A percentile compares a stretch with the other conserved stretches of the same genome.
Conservation (phyloP, 208 protist species). For the Acanthamoeba sp. region DNA sequence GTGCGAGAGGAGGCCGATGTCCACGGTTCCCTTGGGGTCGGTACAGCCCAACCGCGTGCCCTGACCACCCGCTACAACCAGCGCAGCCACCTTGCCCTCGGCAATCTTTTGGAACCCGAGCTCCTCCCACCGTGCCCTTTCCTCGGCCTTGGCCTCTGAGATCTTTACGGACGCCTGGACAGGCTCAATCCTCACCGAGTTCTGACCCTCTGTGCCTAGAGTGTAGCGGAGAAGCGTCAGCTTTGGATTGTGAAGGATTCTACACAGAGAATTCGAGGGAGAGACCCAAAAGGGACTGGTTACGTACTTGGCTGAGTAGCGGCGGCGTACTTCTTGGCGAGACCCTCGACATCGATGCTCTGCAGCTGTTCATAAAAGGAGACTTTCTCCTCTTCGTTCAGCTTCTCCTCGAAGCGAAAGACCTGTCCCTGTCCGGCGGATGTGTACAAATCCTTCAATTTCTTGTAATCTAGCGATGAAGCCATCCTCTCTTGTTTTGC, state of each 20-base stretch:
- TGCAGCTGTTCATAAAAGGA: constrained; percentile 57
- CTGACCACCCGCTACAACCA: constrained; percentile 98
- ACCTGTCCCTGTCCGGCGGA: constrained; percentile 49
- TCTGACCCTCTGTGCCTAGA: constrained; percentile 27
- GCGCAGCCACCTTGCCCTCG: constrained; percentile 92
- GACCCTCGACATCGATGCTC: constrained; percentile 5
- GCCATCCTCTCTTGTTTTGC: background rate
- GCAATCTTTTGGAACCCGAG: constrained; percentile 86
- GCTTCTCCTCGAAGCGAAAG: constrained; percentile 58
- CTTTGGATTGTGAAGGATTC: background rate
- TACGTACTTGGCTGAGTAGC: background rate
- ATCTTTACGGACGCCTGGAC: constrained; percentile 65
- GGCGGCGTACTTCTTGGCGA: constrained; percentile 26
- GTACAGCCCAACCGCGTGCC: constrained; percentile 96
- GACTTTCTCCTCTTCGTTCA: constrained; percentile 21
- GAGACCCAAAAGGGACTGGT: constrained; percentile 1
- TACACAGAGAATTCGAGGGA: background rate
- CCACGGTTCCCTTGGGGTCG: constrained; percentile 96
- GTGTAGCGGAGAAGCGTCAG: background rate
- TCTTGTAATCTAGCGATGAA: background rate
- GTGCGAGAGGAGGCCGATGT: constrained; percentile 92
- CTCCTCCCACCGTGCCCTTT: constrained; percentile 68
- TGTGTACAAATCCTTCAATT: background rate
- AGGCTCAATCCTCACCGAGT: constrained; percentile 71
- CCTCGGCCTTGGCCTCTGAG: background rate